Base-by-base conservation (phyloP, 192 early-diverging fungal species). In the Geranomyces variabilis region DNA sequence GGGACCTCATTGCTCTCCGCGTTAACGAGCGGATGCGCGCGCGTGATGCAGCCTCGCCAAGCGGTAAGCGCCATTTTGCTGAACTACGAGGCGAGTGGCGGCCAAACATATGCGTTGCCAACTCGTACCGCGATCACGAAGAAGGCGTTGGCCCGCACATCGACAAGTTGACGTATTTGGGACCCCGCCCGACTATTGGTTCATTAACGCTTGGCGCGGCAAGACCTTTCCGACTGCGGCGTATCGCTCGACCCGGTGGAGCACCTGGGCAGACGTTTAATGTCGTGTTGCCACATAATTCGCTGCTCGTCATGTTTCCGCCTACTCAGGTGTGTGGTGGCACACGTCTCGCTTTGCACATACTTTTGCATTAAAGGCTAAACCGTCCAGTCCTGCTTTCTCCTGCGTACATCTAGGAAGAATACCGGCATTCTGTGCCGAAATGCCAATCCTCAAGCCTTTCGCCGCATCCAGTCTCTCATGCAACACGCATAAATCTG, bases 241-340 rank as follows among this genome's bases (percentile, higher is more conserved):
- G 74, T 33, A 62, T 76, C 17, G 60, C 57, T 34, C 45, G 12
- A 5, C 49, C 63, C 28, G 19, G n/a, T 4, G 22, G 69, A 53
- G 8, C n/a, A 17, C 64, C 70, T 24, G 21, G 69, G 36, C 74
- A 80, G 41, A 80, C 78, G 1, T 77, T 69, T 51, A 66, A 83
- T 58, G 31, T 86, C 44, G 47, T 78, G 28, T 73, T 86, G 26
- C 77, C 79, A 13, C 84, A 86, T 69, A 79, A 81, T 44, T 79
- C 71, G 17, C 74, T 86, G 14, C 58, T 83, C 22, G 77, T 86
- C 63, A 86, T 86, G 84, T 79, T 82, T 67, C 81, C 84, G 9
- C 81, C 81, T 5, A 69, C 73, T 61, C 79, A 81, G 59, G 64
- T 61, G 59, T 22, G 22, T 22, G 19, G 6, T 19, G 10, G 46